phyloP scores from a whole-genome alignment of 768 basidiomycete genomes.

The Trametes meyenii region DNA sequence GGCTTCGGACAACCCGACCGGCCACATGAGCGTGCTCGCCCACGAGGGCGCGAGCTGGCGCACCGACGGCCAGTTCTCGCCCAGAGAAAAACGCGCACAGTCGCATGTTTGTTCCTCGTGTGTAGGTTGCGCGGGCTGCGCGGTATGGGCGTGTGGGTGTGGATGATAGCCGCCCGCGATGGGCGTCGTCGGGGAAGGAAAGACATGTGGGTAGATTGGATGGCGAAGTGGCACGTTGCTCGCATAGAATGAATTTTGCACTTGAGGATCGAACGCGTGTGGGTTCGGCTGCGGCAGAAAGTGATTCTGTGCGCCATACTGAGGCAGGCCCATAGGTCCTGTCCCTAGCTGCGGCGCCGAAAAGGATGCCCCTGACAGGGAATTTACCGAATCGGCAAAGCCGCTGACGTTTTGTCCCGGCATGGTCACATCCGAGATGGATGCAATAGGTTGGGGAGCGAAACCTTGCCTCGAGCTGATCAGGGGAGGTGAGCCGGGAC shows the following conservation, averaged over 20 bases:
- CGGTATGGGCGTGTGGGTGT: conserved; percentile 20
- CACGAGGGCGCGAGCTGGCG: conserved; percentile 15
- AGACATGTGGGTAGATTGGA: neutral
- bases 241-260: neutral
- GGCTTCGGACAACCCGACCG: conserved; percentile 11
- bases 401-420: no score
- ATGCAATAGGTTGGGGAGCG: neutral
- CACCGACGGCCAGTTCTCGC: conserved; percentile 14
- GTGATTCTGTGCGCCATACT: neutral
- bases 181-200: neutral
- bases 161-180: neutral
- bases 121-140: neutral
- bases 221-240: neutral
- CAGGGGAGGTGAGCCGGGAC: conserved; percentile 37
- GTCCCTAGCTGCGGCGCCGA: no score
- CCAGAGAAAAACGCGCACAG: conserved; percentile 7
- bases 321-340: neutral
- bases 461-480: neutral
- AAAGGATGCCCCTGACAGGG: no score
- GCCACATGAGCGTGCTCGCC: conserved; percentile 19
- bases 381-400: no score
- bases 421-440: no score
- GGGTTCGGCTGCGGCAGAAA: neutral
- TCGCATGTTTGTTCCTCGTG: conserved; percentile 1
- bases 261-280: neutral